These are phyloP conservation scores for Epichloe brachyelytri DNA, from an alignment of 2,329 filamentous ascomycete species.

Conservation along the genomic window DNA sequence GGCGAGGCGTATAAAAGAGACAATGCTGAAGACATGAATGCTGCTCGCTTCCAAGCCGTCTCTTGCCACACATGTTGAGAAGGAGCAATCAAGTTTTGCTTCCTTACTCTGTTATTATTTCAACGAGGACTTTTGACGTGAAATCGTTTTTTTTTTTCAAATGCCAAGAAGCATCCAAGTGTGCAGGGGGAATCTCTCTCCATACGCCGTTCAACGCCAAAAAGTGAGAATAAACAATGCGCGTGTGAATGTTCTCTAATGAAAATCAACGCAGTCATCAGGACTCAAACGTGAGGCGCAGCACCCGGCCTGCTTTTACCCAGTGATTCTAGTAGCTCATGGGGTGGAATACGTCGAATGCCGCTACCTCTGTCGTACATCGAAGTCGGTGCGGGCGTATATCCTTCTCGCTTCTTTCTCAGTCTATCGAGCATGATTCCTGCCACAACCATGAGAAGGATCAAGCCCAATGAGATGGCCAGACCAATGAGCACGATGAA, in stretches of 20 bases:
- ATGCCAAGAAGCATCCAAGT: too few species aligned
- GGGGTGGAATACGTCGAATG: slow-evolving; percentile 47
- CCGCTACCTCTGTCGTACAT: slow-evolving; percentile 48
- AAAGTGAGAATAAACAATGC: slow-evolving; percentile 8
- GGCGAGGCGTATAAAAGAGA: slow-evolving; percentile 8
- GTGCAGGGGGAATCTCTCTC: neutral
- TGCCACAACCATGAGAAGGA: slow-evolving; percentile 62
- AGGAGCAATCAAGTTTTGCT: neutral
- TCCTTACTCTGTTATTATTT: too few species aligned
- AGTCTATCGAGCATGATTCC: slow-evolving; percentile 65
- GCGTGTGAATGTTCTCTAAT: slow-evolving; percentile 15
- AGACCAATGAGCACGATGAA: slow-evolving; percentile 72
- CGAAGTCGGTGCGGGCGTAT: slow-evolving; percentile 60
- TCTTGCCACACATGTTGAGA: neutral
- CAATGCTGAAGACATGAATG: neutral
- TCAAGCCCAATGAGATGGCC: slow-evolving; percentile 63
- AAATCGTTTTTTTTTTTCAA: too few species aligned
- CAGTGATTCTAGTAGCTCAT: slow-evolving; percentile 44
- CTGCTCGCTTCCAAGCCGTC: neutral
- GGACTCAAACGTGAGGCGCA: slow-evolving; percentile 36
- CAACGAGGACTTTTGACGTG: too few species aligned
- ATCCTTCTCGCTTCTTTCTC: slow-evolving; percentile 67
- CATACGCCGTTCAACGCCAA: slow-evolving; percentile 2
- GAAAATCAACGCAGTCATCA: slow-evolving; percentile 10
- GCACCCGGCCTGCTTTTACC: slow-evolving; percentile 31